These are phyloP conservation scores for Colletotrichum neosansevieriae DNA, from an alignment of 2,329 filamentous ascomycete species.

Conservation along the genomic window DNA sequence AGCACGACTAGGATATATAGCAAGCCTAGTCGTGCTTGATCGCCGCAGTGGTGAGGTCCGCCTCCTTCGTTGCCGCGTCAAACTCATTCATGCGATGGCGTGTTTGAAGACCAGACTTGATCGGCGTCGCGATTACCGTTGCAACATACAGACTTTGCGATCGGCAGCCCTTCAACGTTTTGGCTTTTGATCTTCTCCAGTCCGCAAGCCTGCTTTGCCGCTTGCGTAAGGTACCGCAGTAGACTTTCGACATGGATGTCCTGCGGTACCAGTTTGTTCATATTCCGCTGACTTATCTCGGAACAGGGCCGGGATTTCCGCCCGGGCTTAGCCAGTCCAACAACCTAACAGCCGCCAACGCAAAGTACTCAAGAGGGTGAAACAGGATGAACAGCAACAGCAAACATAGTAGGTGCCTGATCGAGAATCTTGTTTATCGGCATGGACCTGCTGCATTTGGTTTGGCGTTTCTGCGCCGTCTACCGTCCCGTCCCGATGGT, in stretches of 20 bases:
- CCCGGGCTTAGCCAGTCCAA: not conserved
- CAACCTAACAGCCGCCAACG: no score
- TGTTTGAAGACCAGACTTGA: slow-evolving; percentile 16
- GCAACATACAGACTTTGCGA: not conserved
- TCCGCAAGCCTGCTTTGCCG: not conserved
- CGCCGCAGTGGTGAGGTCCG: not conserved
- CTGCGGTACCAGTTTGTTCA: not conserved
- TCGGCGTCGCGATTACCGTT: slow-evolving; percentile 10
- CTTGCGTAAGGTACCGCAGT: not conserved
- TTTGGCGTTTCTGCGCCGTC: slow-evolving; percentile 11
- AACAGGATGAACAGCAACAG: no score
- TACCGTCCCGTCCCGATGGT: no score
- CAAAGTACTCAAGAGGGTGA: no score
- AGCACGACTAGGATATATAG: not conserved
- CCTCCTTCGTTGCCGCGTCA: not conserved
- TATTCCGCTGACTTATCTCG: not conserved
- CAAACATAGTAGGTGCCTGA: no score
- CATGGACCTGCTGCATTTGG: slow-evolving; percentile 23
- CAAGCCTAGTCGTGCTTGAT: slow-evolving; percentile 1
- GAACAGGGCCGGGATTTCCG: not conserved
- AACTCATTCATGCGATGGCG: slow-evolving; percentile 4
- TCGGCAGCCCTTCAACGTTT: not conserved
- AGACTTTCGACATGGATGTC: not conserved
- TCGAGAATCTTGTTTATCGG: not conserved
- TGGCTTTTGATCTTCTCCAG: not conserved